Conservation (phyloP, 116 monocot species). For the Trichopus zeylanicus region DNA sequence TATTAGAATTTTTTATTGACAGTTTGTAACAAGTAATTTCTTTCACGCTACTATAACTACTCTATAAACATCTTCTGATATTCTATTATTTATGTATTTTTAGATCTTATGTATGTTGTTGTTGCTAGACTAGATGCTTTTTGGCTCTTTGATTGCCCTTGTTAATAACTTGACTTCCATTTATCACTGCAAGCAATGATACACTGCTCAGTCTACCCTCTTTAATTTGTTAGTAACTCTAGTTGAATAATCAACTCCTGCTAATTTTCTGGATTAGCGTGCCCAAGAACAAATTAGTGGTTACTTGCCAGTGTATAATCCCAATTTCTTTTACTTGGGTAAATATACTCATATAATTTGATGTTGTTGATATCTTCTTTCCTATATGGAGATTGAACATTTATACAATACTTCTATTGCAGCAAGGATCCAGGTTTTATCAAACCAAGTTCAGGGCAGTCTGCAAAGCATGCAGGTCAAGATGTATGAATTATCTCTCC, state of each 20-base stretch:
- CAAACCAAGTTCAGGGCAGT: conserved; percentile 32
- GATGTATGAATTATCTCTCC: conserved; percentile 31
- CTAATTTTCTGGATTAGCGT: too few species aligned
- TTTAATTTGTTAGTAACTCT: too few species aligned
- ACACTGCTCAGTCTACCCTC: too few species aligned
- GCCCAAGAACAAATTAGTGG: too few species aligned
- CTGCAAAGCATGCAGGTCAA: conserved; percentile 18
- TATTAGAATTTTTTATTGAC: not conserved
- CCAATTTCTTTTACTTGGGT: not conserved
- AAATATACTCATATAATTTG: not conserved
- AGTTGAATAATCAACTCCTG: too few species aligned
- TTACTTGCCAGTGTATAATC: too few species aligned
- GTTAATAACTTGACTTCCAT: not conserved
- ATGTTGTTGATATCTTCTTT: too few species aligned
- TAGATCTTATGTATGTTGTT: not conserved
- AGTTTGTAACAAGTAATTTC: too few species aligned
- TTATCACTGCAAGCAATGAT: not conserved
- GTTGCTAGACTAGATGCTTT: not conserved
- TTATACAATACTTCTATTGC: too few species aligned
- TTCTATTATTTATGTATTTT: too few species aligned
- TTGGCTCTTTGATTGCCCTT: not conserved
- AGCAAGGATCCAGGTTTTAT: conserved; percentile 97
- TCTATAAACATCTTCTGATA: too few species aligned
- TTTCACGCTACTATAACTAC: not conserved
- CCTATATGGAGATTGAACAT: too few species aligned